phyloP scores from a whole-genome alignment of 2,329 filamentous ascomycete species.

The Xylariaceae sp. region DNA sequence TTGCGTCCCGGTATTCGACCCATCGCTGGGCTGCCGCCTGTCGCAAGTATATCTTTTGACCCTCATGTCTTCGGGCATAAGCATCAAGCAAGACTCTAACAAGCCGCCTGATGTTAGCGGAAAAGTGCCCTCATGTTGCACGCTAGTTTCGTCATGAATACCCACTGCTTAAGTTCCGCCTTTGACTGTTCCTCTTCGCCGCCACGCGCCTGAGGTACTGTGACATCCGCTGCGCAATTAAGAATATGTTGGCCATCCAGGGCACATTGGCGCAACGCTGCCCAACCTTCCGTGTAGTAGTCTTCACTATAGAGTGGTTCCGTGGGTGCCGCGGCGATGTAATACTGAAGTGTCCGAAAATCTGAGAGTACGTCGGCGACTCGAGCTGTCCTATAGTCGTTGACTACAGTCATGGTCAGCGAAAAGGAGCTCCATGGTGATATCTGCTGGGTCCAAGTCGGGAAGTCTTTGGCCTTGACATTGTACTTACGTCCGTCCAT shows the following conservation, averaged over 20 bases:
- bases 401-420: slow-evolving; percentile 41
- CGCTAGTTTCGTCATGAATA: slow-evolving; percentile 14
- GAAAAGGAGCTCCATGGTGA: background rate
- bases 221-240: slow-evolving; percentile 60
- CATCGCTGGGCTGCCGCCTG: slow-evolving; percentile 58
- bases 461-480: slow-evolving; percentile 3
- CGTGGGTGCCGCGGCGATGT: slow-evolving; percentile 54
- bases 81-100: slow-evolving; percentile 56
- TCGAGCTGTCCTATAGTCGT: slow-evolving; percentile 54
- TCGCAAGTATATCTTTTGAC: slow-evolving; percentile 60
- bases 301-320: slow-evolving; percentile 54
- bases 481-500: slow-evolving; percentile 33
- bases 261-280: slow-evolving; percentile 57
- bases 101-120: slow-evolving; percentile 11
- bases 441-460: slow-evolving; percentile 3
- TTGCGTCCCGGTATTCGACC: slow-evolving; percentile 50
- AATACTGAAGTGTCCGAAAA: slow-evolving; percentile 59
- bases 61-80: slow-evolving; percentile 58
- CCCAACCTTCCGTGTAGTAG: slow-evolving; percentile 62
- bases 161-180: slow-evolving; percentile 60
- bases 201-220: slow-evolving; percentile 49
- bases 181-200: slow-evolving; percentile 57
- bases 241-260: slow-evolving; percentile 62
- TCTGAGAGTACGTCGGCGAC: slow-evolving; percentile 60
- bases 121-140: background rate